Percentiles rank a stretch among this genome's conserved stretches.
Conservation (phyloP, 192 early-diverging fungal genomes). For the Anaeromyces robustus region DNA sequence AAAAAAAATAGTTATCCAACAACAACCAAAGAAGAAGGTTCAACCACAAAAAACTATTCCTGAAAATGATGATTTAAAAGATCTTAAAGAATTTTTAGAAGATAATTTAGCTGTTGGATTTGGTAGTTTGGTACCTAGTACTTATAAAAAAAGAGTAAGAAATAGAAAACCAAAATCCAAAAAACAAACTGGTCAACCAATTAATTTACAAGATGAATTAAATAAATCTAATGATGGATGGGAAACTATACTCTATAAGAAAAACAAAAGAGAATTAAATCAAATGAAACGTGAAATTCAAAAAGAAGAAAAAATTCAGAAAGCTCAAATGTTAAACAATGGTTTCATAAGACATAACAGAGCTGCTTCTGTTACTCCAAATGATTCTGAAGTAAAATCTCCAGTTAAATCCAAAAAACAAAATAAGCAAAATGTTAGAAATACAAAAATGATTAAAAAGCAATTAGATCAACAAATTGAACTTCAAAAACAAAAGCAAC, state of each 20-base stretch:
- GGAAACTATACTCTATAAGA: background rate
- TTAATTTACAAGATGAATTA: background rate
- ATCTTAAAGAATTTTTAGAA: background rate
- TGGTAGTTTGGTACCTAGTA: background rate
- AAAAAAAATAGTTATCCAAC: background rate
- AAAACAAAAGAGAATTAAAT: background rate
- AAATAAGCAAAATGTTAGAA: background rate
- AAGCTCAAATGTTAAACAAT: background rate
- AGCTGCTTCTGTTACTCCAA: background rate
- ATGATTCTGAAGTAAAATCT: background rate
- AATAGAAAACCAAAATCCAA: background rate
- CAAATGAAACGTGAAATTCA: background rate
- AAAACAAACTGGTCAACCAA: background rate
- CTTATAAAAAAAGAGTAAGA: background rate
- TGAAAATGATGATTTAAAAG: background rate
- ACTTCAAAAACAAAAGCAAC: background rate
- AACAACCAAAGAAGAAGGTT: background rate
- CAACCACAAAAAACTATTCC: background rate
- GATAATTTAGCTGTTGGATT: background rate
- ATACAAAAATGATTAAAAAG: background rate
- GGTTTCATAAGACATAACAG: background rate
- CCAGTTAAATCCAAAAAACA: background rate
- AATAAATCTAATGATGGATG: background rate
- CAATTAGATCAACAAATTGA: background rate
- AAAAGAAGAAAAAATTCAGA: background rate